Conservation (phyloP, 75 land plant genomes). For the Azolla pinnata region DNA sequence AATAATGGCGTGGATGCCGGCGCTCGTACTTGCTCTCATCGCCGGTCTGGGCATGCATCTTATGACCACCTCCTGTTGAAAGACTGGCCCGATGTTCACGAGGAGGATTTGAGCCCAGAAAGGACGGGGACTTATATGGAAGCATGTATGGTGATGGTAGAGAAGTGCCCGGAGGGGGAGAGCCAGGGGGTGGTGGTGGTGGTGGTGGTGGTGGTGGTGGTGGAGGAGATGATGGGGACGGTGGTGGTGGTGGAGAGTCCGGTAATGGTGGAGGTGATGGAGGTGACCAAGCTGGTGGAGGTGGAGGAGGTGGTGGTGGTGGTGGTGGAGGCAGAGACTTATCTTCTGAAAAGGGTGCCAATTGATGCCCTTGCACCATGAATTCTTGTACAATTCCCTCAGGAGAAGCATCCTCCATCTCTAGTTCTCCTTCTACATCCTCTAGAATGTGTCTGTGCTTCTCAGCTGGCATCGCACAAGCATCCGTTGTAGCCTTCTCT, state of each 20-base stretch:
- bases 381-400: conserved; percentile 14
- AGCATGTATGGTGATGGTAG: too few relatives aligned
- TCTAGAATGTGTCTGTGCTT: conserved; percentile 70
- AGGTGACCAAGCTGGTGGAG: conserved; percentile 41
- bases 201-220: conserved; percentile 16
- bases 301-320: conserved; percentile 34
- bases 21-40: too few relatives aligned
- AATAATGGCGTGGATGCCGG: too few relatives aligned
- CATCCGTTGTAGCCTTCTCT: conserved; percentile 9
- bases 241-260: conserved; percentile 38
- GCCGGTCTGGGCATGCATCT: too few relatives aligned
- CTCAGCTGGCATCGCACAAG: conserved; percentile 12
- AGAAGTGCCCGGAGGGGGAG: conserved; percentile 8
- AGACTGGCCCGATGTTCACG: too few relatives aligned
- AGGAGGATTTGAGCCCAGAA: too few relatives aligned
- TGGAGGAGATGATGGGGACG: conserved; percentile 17
- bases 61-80: too few relatives aligned
- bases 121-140: too few relatives aligned
- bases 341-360: not conserved
- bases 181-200: conserved; percentile 4
- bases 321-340: conserved; percentile 6
- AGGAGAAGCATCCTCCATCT: conserved; percentile 98
- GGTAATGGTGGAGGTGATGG: conserved; percentile 58
- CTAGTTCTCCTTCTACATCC: conserved; percentile 95
- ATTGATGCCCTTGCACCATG: conserved; percentile 5